Conservation (phyloP, 1,139 yeast genomes). For the Yamadazyma sp. region DNA sequence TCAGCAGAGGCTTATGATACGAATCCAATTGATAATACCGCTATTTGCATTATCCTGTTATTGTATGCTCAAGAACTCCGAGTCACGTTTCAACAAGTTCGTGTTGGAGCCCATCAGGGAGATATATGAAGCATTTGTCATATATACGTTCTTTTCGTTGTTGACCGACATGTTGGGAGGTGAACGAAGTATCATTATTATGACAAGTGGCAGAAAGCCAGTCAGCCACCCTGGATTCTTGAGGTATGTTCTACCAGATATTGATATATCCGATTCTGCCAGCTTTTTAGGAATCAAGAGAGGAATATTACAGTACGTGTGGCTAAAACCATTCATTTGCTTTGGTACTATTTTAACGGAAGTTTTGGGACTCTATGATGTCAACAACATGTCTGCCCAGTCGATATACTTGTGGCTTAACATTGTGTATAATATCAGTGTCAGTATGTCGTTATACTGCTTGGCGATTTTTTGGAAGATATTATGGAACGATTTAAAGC, state of each 20-base stretch:
- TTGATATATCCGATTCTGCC: conserved; percentile 85
- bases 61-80: conserved; percentile 47
- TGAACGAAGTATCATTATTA: conserved; percentile 76
- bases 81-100: conserved; percentile 35
- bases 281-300: conserved; percentile 76
- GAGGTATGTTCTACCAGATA: conserved; percentile 46
- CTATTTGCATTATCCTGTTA: conserved; percentile 56
- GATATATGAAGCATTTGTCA: conserved; percentile 92
- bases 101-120: conserved; percentile 79
- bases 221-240: conserved; percentile 68
- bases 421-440: conserved; percentile 73
- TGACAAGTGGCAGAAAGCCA: conserved; percentile 74
- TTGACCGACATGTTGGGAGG: conserved; percentile 88
- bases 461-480: conserved; percentile 93
- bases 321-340: conserved; percentile 86
- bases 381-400: conserved; percentile 47
- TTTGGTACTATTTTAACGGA: conserved; percentile 54
- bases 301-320: conserved; percentile 89
- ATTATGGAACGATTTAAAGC: conserved; percentile 69
- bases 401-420: conserved; percentile 68
- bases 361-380: conserved; percentile 49
- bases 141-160: conserved; percentile 85
- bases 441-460: conserved; percentile 77
- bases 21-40: conserved; percentile 74
- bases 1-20: conserved; percentile 80